Evolutionary conservation across 257 asterid species (phyloP), one percentile per base, ranked within the genome.

Genomic region (Buddleja alternifolia): DNA sequence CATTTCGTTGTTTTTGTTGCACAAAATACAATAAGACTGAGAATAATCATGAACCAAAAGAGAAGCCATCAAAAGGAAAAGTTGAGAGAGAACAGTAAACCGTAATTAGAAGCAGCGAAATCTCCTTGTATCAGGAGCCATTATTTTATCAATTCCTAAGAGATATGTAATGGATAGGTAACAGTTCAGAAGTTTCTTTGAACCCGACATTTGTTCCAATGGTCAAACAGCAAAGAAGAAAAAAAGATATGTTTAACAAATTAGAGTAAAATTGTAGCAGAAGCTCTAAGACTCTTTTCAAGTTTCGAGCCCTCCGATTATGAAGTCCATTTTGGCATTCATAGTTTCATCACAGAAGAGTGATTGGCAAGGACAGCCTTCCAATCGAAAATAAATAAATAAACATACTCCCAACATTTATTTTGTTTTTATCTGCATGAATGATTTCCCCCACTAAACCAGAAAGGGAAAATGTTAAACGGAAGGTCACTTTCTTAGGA

Each of bases 311-410:
- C 53, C 29, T 34, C 36, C 63, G 12, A 37, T 24, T 39, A 46
- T 41, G 60, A 66, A 20, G 41, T n/a, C 45, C 60, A 63, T 44
- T 60, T 63, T 19, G 59, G n/a, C 51, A 53, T 42, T 40, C 19
- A 44, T 55, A 45, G 41, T 64, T 42, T 44, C 29, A 24, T 56
- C 56, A 50, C 11, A 41, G 47, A 10, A 21, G n/a, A 52, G 32
- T 4, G 39, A 23, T 36, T 4, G 7, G 60, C 20, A 4, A 48
- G 4, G 21, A 16, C 24, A 48, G 7, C 17, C 12, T 32, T 34
- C 41, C 50, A 58, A 46, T 12, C 42, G 21, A 8, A 8, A 12
- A 29, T 17, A 11, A 24, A 24, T 20, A 19, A 46, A 41, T 10
- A 63, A 51, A 29, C 48, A 20, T 73, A 21, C 12, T 7, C 6